Evolutionary conservation across 106 monocot genomes (phyloP), one percentile per base, ranked within the genome.

Genomic region (Acanthochlamys bracteata): DNA sequence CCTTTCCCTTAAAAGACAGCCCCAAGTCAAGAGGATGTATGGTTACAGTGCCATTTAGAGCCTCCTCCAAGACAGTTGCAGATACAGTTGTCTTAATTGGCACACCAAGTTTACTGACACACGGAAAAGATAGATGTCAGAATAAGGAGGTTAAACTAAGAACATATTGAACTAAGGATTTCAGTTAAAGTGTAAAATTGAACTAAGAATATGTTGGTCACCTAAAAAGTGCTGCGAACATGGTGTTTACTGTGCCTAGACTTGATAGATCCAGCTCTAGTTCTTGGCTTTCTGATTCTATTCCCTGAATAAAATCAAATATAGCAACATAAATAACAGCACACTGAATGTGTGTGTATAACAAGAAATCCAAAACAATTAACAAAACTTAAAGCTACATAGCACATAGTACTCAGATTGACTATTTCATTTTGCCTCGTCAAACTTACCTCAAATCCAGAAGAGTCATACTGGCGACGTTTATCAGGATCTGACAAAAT

Each of bases 221-320:
- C 96, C 96, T 96, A 75, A 96, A 96, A 57, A 96, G 82, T 19
- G 96, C 96, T 59, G 96, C 96, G 83, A 96, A 91, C 78, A 96
- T 83, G 20, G 96, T 96, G 75, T 91, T 88, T 41, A 96, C 67
- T 57, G 91, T 80, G 61, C 91, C 80, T 70, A 96, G 61, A 63
- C 80, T 96, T 60, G 96, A 96, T 72, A 96, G 83, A 78, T 96
- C 96, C 40, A 96, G 71, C 77, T 96, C 96, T 82, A 96, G 55
- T 64, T 96, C 91, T 62, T 88, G 90, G 53, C 59, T 81, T 69
- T 96, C 96, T 46, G 74, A 79, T 75, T 96, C 88, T 66, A 96
- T 79, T 57, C 78, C 90, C 96, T 96, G 67, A 41, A 69, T 25
- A 23, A 65, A 67, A 42, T 14, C 41, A 54, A 16, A 0, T 20